Evolutionary conservation across 257 asterid genomes (phyloP).

Genomic region (Ilex aquifolium): DNA sequence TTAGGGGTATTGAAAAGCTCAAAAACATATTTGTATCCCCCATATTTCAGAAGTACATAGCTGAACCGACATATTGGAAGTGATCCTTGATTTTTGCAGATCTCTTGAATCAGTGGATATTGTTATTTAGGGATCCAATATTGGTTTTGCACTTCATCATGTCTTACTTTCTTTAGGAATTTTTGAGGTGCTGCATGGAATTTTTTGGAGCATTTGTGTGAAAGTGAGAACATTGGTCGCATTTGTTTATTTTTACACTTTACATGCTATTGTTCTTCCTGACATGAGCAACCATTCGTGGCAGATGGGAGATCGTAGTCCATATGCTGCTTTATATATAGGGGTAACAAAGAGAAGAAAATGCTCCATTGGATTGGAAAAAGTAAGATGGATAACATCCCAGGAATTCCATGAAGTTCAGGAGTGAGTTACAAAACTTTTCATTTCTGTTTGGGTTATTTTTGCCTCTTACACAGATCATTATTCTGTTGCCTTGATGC

Average conservation of each 20-base stretch:
- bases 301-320: conserved; percentile 61
- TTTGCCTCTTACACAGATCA: too few relatives aligned
- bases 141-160: too few relatives aligned
- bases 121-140: too few relatives aligned
- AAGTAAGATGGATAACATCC: conserved; percentile 48
- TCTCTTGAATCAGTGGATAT: too few relatives aligned
- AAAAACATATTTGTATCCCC: conserved; percentile 25
- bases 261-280: background rate
- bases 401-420: conserved; percentile 71
- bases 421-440: conserved; percentile 39
- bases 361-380: conserved; percentile 65
- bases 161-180: too few relatives aligned
- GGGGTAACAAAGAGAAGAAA: conserved; percentile 73
- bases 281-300: conserved; percentile 5
- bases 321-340: conserved; percentile 40
- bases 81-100: too few relatives aligned
- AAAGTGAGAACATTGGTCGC: background rate
- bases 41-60: conserved; percentile 20
- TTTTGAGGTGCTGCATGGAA: background rate
- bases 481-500: too few relatives aligned
- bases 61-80: conserved; percentile 7
- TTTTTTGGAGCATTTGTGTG: background rate
- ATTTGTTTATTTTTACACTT: too few relatives aligned
- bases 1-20: conserved; percentile 34
- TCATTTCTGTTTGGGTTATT: too few relatives aligned